Evolutionary conservation across 345 rosid genomes (phyloP).

Genomic region (Lepidium didymum): DNA sequence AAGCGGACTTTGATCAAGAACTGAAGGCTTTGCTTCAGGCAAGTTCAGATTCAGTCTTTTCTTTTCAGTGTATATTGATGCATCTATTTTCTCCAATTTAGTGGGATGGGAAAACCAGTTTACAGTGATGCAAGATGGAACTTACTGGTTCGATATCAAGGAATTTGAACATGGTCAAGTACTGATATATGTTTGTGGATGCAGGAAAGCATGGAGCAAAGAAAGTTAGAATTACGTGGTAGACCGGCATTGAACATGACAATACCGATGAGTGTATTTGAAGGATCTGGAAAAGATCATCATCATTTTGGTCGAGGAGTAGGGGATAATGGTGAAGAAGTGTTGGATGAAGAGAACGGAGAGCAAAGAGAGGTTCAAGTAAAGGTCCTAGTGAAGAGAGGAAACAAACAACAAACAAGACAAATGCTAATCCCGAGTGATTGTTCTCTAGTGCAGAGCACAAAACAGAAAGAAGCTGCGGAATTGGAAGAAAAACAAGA

Average conservation of each 20-base stretch:
- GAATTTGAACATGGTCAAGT: background rate
- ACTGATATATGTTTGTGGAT: conserved; percentile 24
- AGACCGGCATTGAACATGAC: conserved; percentile 83
- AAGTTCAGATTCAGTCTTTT: conserved; percentile 22
- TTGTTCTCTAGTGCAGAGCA: conserved; percentile 81
- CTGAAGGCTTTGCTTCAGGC: conserved; percentile 90
- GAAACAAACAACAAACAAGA: conserved; percentile 91
- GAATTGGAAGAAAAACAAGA: conserved; percentile 98
- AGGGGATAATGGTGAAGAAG: conserved; percentile 76
- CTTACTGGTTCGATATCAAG: background rate
- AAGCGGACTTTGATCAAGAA: conserved; percentile 77
- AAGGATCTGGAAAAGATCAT: conserved; percentile 79
- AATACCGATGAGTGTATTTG: conserved; percentile 89
- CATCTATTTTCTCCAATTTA: background rate
- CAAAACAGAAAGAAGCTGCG: conserved; percentile 96
- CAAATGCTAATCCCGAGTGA: conserved; percentile 91
- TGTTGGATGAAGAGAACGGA: conserved; percentile 62
- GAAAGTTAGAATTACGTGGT: conserved; percentile 80
- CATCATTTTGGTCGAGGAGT: conserved; percentile 58
- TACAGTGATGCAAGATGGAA: background rate
- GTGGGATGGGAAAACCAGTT: background rate
- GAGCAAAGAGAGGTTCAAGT: conserved; percentile 82
- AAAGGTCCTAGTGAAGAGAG: conserved; percentile 94
- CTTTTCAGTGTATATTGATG: background rate
- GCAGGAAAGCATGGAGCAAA: conserved; percentile 99